A percentile compares a stretch with the other conserved stretches of the same genome.
These are phyloP conservation scores for Coemansia sp. DNA, from an alignment of 192 early-diverging fungal genomes.

Conservation along the genomic window DNA sequence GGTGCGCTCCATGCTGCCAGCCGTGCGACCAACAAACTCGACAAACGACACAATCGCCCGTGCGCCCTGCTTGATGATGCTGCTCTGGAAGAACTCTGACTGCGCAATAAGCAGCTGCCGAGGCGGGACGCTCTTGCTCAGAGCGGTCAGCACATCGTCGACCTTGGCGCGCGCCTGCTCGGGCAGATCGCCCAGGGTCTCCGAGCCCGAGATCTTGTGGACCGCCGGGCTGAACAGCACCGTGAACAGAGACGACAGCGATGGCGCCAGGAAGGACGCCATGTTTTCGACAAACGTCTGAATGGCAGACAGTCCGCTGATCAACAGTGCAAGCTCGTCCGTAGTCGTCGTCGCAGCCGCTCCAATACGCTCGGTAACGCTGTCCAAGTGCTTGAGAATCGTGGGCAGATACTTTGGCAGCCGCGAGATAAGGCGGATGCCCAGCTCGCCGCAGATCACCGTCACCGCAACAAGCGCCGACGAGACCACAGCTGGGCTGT, in stretches of 20 bases:
- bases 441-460: conserved; percentile 61
- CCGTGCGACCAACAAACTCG: conserved; percentile 63
- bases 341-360: conserved; percentile 19
- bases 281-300: conserved; percentile 47
- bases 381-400: conserved; percentile 58
- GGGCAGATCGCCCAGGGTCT: conserved; percentile 9
- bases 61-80: conserved; percentile 54
- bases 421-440: conserved; percentile 70
- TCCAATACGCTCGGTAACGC: conserved; percentile 10
- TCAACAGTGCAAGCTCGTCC: conserved; percentile 45
- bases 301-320: conserved; percentile 36
- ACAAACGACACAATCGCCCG: conserved; percentile 59
- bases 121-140: conserved; percentile 35
- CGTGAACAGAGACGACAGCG: conserved; percentile 34
- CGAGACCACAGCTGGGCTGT: conserved; percentile 30
- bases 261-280: conserved; percentile 49
- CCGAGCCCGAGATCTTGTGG: not conserved
- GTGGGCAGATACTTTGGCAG: conserved; percentile 82
- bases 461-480: conserved; percentile 50
- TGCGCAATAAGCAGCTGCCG: conserved; percentile 47
- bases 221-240: conserved; percentile 24
- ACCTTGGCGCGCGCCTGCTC: conserved; percentile 13
- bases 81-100: conserved; percentile 45
- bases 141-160: conserved; percentile 20
- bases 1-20: conserved; percentile 60